Percentiles rank a stretch among this genome's conserved stretches.
These are phyloP conservation scores for Murraya paniculata DNA, from an alignment of 345 rosid genomes.

Conservation along the genomic window DNA sequence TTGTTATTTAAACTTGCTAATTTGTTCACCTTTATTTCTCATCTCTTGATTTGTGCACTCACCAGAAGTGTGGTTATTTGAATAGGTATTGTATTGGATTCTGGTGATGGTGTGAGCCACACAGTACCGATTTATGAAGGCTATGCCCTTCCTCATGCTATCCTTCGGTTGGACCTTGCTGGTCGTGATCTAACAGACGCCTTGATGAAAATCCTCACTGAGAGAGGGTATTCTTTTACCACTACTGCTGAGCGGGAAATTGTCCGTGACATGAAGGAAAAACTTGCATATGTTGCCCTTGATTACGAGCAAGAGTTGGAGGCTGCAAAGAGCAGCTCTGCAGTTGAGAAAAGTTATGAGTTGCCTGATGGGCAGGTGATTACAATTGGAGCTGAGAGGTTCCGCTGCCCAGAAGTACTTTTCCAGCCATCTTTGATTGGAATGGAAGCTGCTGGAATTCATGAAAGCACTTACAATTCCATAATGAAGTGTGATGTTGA, in stretches of 20 bases:
- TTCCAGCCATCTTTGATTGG: constrained; percentile 52
- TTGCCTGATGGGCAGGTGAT: constrained; percentile 50
- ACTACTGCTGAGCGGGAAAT: constrained; percentile 59
- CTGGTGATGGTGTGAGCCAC: constrained; percentile 54
- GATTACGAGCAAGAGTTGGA: constrained; percentile 56
- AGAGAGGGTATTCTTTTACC: constrained; percentile 56
- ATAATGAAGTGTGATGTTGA: constrained; percentile 51
- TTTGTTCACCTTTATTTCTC: neutral
- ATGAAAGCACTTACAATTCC: constrained; percentile 48
- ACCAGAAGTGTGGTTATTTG: neutral
- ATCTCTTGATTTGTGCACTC: neutral
- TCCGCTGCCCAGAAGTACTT: constrained; percentile 53
- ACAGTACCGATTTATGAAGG: constrained; percentile 57
- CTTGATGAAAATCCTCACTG: constrained; percentile 52
- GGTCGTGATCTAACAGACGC: constrained; percentile 59
- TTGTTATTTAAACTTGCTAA: neutral
- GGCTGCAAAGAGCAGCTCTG: constrained; percentile 48
- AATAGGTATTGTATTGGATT: constrained; percentile 53
- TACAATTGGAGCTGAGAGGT: constrained; percentile 52
- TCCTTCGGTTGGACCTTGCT: constrained; percentile 48
- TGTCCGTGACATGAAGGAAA: constrained; percentile 56
- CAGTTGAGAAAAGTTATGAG: constrained; percentile 44
- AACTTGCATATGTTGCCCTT: constrained; percentile 49
- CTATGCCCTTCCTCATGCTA: constrained; percentile 53
- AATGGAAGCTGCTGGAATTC: constrained; percentile 49